Conservation (phyloP, 768 basidiomycete species). For the Wakefieldia striispora region DNA sequence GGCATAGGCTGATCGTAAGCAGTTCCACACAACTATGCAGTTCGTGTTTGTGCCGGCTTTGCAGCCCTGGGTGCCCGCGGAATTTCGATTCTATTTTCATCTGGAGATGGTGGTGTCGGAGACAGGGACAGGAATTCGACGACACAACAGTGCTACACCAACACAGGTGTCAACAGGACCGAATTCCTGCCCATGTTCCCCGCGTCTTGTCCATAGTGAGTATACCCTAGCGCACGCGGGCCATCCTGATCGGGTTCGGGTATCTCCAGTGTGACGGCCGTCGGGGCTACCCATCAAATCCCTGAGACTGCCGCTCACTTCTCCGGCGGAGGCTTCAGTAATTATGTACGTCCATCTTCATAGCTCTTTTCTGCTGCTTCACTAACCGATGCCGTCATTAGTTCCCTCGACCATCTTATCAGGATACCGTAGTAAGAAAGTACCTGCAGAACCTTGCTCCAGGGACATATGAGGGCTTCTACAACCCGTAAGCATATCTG, state of each 20-base stretch:
- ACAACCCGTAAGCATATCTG: constrained; percentile 47
- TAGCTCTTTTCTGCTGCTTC: neutral
- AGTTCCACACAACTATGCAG: constrained; percentile 60
- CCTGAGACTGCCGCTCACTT: constrained; percentile 61
- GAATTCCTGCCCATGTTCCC: constrained; percentile 63
- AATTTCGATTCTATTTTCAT: constrained; percentile 60
- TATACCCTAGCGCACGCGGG: neutral
- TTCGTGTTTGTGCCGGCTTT: constrained; percentile 56
- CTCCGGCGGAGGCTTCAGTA: constrained; percentile 75
- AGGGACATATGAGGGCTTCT: constrained; percentile 55
- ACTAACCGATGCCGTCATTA: constrained; percentile 18
- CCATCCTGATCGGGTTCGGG: neutral
- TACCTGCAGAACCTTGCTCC: constrained; percentile 47
- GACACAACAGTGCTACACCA: constrained; percentile 54
- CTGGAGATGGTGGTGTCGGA: constrained; percentile 70
- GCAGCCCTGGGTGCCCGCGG: constrained; percentile 72
- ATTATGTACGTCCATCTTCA: constrained; percentile 44
- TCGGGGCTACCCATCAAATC: constrained; percentile 60
- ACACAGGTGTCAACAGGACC: constrained; percentile 53
- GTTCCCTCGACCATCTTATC: constrained; percentile 57
- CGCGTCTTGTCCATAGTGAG: constrained; percentile 56
- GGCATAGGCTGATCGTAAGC: neutral
- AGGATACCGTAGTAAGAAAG: constrained; percentile 40
- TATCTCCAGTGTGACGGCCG: constrained; percentile 59
- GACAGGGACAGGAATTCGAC: constrained; percentile 55